A percentile compares a stretch with the other conserved stretches of the same genome.
phyloP scores from a whole-genome alignment of 768 basidiomycete species.

The Amanita thiersii region DNA sequence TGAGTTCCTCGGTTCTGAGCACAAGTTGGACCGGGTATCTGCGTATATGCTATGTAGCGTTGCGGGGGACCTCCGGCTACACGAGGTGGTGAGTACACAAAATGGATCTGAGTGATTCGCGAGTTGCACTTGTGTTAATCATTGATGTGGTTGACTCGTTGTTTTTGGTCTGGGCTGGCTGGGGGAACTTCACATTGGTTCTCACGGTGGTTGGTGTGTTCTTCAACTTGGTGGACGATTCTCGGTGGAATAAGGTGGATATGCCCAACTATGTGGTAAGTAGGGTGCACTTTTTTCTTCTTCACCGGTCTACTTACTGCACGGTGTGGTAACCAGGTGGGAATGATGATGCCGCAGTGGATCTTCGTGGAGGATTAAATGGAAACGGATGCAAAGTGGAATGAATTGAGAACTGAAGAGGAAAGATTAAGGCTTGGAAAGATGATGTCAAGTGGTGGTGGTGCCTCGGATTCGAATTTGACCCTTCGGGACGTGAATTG shows the following conservation, averaged over 20 bases:
- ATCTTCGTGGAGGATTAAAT: constrained; percentile 16
- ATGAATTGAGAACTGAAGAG: no score
- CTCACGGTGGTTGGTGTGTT: not conserved
- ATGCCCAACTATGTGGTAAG: constrained; percentile 60
- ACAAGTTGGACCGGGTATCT: constrained; percentile 33
- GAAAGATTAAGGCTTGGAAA: no score
- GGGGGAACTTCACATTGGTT: not conserved
- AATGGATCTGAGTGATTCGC: constrained; percentile 6
- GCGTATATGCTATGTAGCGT: constrained; percentile 60
- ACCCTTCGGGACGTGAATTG: no score
- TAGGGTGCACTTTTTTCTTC: constrained; percentile 5
- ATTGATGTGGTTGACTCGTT: not conserved
- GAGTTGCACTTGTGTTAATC: not conserved
- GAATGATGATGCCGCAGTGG: constrained; percentile 47
- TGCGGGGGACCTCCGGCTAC: constrained; percentile 49
- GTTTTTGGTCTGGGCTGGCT: not conserved
- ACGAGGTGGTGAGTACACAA: constrained; percentile 42
- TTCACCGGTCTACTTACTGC: not conserved
- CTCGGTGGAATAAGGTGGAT: no score
- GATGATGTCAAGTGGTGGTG: no score
- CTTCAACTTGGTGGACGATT: not conserved
- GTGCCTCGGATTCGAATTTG: no score
- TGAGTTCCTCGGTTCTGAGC: constrained; percentile 34
- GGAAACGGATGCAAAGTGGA: not conserved
- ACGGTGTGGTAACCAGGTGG: constrained; percentile 26